Base-by-base conservation (phyloP, 495 filamentous ascomycete species). In the Schizothecium vesticola region DNA sequence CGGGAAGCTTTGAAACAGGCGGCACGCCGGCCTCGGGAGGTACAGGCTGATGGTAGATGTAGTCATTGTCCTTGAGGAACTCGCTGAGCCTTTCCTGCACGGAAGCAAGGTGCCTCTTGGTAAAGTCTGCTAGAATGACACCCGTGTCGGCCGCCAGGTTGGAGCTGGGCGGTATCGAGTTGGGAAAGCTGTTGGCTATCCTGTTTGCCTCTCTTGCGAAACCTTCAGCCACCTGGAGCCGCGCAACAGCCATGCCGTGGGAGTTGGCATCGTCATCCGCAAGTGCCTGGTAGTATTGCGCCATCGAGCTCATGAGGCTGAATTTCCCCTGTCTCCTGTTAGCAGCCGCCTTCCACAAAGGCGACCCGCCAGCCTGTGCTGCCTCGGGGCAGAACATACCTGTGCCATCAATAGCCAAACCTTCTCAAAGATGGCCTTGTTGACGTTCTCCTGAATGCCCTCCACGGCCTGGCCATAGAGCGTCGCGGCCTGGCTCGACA, bases 31-130 rank as follows among this genome's bases (percentile, higher is more conserved):
- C 91, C 77, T 97, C 94, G 19, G 87, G 89, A 0, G 95, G 94
- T 21, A 99, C 88, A 0, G 88, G 88, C 69, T 97, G 92, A 77
- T 99, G 95, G 73, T 98, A 99, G 73, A 99, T 97, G 75, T 94
- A 97, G 74, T 99, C 95, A 75, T 99, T 99, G 77, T 99, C 95
- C 70, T 97, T 97, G 67, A 85, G 83, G 69, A 92, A 84, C 65
- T 91, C 88, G 12, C 81, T 79, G 25, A 97, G 81, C 73, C 88
- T 91, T 63, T 95, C 90, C 77, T 97, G 91, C 21, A 97, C 89
- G 51, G 88, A 90, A 0, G 88, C 81, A 12, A 91, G 82, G 70
- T 97, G 94, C 67, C 92, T 86, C 77, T 91, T 96, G 56, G 91
- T 90, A 31, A 96, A 86, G 13, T 97, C 93, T 26, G 86, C 77